Base-by-base conservation (phyloP, 2,329 filamentous ascomycete species). In the Pezicula radicicola region DNA sequence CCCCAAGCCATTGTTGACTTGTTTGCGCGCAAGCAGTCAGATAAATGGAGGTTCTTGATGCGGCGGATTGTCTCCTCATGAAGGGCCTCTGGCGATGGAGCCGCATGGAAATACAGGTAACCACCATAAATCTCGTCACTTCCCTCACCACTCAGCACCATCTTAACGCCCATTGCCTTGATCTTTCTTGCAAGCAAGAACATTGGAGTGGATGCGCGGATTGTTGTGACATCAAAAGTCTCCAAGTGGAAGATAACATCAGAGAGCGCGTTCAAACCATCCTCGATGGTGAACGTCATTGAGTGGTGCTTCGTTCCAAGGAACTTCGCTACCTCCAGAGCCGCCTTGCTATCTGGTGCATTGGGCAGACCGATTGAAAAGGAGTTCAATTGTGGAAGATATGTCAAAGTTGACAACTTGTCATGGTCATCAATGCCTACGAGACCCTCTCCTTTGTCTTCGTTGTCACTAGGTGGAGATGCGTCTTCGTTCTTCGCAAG, bases 81-180 rank as follows among this genome's bases (percentile, higher is more conserved):
- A 79, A 99, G 95, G n/a, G 85, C 88, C 64, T 88, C 83, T 77
- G 88, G 93, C 78, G 91, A 81, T 19, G 94, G 94, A 2, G 94
- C 94, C 55, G 87, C 89, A 73, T 96, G 91, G 84, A 99, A 99
- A 80, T 99, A 99, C 18, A 99, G 84, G 73, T 99, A 99, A 49
- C 94, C 94, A 57, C 94, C 94, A 63, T 97, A 97, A 70, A 97
- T 97, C 76, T 99, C 94, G 71, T 99, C 94, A 66, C 89, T 94
- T 46, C 94, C 94, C 75, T 99, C 94, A 56, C 94, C 94, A 66
- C 89, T 95, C 56, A 99, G 81, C 52, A 99, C 94, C 94, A 99
- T 99, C 84, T 99, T 99, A 68, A 99, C 89, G 58, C 94, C 94
- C 86, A 97, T 93, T 35, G 92, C 94, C 81, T 99, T 99, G 80